phyloP scores from a whole-genome alignment of 495 filamentous ascomycete species.

The Podospora comata region DNA sequence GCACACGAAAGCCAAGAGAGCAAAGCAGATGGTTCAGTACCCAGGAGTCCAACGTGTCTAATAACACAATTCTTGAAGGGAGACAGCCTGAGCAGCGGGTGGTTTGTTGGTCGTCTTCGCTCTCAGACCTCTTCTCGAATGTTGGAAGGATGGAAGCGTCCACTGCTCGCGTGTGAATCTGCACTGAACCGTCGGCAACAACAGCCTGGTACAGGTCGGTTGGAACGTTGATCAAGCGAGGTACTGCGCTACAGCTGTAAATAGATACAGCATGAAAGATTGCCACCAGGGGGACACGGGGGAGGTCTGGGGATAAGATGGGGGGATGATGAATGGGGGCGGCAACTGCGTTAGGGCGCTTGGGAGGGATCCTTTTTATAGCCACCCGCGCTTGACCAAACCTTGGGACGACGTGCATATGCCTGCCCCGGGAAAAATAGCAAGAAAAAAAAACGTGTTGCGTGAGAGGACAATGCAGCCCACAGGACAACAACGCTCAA shows the following conservation, averaged over 20 bases:
- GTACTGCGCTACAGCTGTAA: slow-evolving; percentile 10
- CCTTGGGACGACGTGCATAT: slow-evolving; percentile 9
- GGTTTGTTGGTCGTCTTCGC: background rate
- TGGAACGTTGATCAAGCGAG: slow-evolving; percentile 20
- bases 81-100: background rate
- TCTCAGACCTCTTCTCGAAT: background rate
- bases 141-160: background rate
- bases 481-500: background rate
- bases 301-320: background rate
- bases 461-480: background rate
- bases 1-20: background rate
- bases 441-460: slow-evolving; percentile 6
- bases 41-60: slow-evolving; percentile 7
- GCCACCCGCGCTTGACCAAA: background rate
- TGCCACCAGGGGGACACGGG: slow-evolving; percentile 3
- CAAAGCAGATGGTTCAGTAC: slow-evolving; percentile 2
- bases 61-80: slow-evolving; percentile 2
- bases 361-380: slow-evolving; percentile 14
- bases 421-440: slow-evolving; percentile 6
- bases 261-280: slow-evolving; percentile 18
- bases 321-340: slow-evolving; percentile 3
- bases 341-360: slow-evolving; percentile 12
- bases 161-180: background rate
- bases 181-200: background rate
- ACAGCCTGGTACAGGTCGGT: slow-evolving; percentile 5